Evolutionary conservation across 345 rosid species (phyloP).

Genomic region (Eucalyptus cladocalyx): DNA sequence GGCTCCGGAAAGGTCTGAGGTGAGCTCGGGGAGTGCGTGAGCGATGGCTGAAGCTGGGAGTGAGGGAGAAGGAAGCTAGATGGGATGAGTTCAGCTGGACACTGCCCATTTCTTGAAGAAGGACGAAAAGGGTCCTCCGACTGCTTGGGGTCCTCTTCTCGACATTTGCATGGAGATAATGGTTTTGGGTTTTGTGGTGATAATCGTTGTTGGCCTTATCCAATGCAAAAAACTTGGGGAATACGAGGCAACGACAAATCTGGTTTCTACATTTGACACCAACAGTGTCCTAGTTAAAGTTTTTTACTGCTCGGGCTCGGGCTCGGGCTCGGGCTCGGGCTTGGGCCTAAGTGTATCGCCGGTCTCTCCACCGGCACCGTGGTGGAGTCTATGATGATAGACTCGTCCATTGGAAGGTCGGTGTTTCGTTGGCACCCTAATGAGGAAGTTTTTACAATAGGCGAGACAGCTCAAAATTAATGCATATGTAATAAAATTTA

Average conservation of each 20-base stretch:
- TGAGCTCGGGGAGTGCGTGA: background rate
- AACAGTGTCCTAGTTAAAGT: no score
- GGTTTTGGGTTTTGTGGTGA: background rate
- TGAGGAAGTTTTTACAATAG: no score
- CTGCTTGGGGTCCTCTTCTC: background rate
- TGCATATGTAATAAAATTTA: no score
- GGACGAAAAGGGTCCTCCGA: no score
- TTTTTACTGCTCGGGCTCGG: background rate
- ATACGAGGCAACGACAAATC: background rate
- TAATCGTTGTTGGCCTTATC: background rate
- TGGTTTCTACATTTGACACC: background rate
- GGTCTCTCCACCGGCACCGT: background rate
- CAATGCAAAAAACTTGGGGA: background rate
- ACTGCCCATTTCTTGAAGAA: constrained; percentile 28
- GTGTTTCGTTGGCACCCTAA: no score
- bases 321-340: background rate
- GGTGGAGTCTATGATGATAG: background rate
- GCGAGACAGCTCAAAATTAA: no score
- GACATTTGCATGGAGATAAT: background rate
- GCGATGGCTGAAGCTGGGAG: constrained; percentile 1
- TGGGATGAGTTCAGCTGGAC: constrained; percentile 42
- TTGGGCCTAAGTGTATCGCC: background rate
- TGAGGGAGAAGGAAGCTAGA: constrained; percentile 22
- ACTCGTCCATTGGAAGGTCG: background rate
- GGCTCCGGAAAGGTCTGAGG: constrained; percentile 6